These are phyloP conservation scores for Alternaria angustiovoidea DNA, from an alignment of 2,329 filamentous ascomycete genomes.

Conservation along the genomic window DNA sequence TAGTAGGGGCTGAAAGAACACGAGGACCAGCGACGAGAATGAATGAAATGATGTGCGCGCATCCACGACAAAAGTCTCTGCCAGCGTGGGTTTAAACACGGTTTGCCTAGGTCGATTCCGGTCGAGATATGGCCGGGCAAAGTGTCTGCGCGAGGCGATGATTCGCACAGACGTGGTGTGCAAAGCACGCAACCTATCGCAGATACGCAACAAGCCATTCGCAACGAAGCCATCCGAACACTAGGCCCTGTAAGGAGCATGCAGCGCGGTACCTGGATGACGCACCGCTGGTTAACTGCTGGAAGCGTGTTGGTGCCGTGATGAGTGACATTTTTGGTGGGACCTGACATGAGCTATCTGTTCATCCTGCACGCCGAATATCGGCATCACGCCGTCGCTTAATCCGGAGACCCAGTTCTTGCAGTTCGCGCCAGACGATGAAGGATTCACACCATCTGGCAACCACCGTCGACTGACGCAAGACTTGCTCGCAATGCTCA, in stretches of 20 bases:
- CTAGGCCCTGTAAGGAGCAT: slow-evolving; percentile 43
- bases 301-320: slow-evolving; percentile 23
- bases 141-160: slow-evolving; percentile 24
- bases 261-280: slow-evolving; percentile 45
- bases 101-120: neutral
- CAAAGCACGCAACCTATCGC: slow-evolving; percentile 30
- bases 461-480: neutral
- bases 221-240: slow-evolving; percentile 22
- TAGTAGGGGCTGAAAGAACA: slow-evolving; percentile 1
- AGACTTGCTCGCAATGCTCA: neutral
- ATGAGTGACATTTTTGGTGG: slow-evolving; percentile 24
- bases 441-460: neutral
- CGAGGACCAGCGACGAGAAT: slow-evolving; percentile 1
- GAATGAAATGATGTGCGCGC: neutral
- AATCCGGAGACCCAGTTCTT: neutral
- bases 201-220: slow-evolving; percentile 29
- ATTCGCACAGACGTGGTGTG: slow-evolving; percentile 24
- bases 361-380: slow-evolving; percentile 14
- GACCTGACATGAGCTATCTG: slow-evolving; percentile 11
- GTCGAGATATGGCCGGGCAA: slow-evolving; percentile 9
- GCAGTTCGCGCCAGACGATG: neutral
- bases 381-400: slow-evolving; percentile 14
- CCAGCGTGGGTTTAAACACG: neutral
- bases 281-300: slow-evolving; percentile 29
- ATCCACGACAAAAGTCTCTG: neutral